Evolutionary conservation across 331 rosid species (phyloP).

Genomic region (Acacia pycnantha): DNA sequence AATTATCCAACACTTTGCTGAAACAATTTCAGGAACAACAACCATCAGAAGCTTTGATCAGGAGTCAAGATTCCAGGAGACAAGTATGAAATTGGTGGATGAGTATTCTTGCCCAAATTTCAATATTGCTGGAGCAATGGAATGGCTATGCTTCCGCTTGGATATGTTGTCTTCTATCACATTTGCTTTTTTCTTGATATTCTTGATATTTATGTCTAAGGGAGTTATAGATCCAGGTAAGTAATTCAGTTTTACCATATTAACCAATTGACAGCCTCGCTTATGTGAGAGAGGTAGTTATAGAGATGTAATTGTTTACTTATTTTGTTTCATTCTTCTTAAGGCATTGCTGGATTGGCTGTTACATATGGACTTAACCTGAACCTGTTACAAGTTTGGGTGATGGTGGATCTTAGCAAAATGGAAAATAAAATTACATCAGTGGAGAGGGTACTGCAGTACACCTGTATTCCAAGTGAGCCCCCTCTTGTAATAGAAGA

Average conservation of each 20-base stretch:
- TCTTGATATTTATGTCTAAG: slow-evolving; percentile 53
- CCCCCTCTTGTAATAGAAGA: slow-evolving; percentile 51
- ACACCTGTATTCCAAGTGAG: slow-evolving; percentile 36
- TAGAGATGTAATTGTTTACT: neutral
- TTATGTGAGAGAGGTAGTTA: neutral
- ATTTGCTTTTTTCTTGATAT: slow-evolving; percentile 48
- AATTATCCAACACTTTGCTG: slow-evolving; percentile 65
- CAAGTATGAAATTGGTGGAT: slow-evolving; percentile 57
- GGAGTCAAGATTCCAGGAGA: slow-evolving; percentile 50
- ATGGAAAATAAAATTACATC: slow-evolving; percentile 57
- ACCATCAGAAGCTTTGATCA: slow-evolving; percentile 67
- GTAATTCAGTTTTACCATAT: neutral
- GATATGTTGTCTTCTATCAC: slow-evolving; percentile 57
- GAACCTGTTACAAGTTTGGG: neutral
- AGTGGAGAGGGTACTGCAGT: slow-evolving; percentile 45
- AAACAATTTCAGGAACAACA: slow-evolving; percentile 69
- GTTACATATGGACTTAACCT: slow-evolving; percentile 9
- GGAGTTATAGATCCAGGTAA: slow-evolving; percentile 61
- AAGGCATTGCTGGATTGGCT: slow-evolving; percentile 9
- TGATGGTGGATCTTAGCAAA: slow-evolving; percentile 41
- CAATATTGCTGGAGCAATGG: slow-evolving; percentile 43
- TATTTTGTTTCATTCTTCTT: neutral
- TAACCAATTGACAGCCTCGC: neutral
- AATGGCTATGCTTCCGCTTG: slow-evolving; percentile 65
- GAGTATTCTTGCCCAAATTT: slow-evolving; percentile 62